These are phyloP conservation scores for Hypholoma fasciculare DNA, from an alignment of 768 basidiomycete species.

Conservation along the genomic window DNA sequence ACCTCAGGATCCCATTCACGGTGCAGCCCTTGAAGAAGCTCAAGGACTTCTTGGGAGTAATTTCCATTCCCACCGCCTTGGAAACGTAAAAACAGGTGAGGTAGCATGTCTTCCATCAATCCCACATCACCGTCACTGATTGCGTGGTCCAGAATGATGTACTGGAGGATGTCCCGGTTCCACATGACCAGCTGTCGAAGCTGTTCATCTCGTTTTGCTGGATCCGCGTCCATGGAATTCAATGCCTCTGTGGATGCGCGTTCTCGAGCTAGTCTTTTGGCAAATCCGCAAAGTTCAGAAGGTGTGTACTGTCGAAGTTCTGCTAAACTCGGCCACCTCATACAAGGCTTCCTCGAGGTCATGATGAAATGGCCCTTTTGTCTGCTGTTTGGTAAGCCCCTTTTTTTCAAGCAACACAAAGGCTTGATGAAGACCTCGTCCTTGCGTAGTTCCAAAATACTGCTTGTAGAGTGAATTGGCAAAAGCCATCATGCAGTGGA, in stretches of 20 bases:
- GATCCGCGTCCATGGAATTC: conserved; percentile 10
- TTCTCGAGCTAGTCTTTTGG: conserved; percentile 22
- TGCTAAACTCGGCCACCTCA: conserved; percentile 31
- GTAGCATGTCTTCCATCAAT: conserved; percentile 31
- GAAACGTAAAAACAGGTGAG: conserved; percentile 31
- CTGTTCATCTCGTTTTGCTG: conserved; percentile 24
- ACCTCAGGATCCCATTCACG: conserved; percentile 1
- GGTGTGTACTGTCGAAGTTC: conserved; percentile 28
- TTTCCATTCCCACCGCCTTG: conserved; percentile 32
- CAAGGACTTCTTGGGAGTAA: conserved; percentile 32
- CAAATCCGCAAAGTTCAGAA: conserved; percentile 23
- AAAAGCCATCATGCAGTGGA: conserved; percentile 40
- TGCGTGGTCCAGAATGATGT: conserved; percentile 33
- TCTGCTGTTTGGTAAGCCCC: conserved; percentile 21
- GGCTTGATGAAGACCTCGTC: conserved; percentile 26
- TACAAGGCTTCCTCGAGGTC: conserved; percentile 34
- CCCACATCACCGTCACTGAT: conserved; percentile 39
- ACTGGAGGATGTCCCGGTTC: conserved; percentile 35
- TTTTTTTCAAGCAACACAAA: conserved; percentile 31
- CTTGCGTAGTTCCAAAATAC: conserved; percentile 31
- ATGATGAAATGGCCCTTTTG: conserved; percentile 33
- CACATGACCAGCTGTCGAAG: conserved; percentile 30
- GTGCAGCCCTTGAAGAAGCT: conserved; percentile 22
- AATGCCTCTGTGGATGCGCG: conserved; percentile 33
- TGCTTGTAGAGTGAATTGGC: conserved; percentile 41